Evolutionary conservation across 768 basidiomycete species (phyloP), one percentile per base, ranked within the genome.

Genomic region (Russula foetens): DNA sequence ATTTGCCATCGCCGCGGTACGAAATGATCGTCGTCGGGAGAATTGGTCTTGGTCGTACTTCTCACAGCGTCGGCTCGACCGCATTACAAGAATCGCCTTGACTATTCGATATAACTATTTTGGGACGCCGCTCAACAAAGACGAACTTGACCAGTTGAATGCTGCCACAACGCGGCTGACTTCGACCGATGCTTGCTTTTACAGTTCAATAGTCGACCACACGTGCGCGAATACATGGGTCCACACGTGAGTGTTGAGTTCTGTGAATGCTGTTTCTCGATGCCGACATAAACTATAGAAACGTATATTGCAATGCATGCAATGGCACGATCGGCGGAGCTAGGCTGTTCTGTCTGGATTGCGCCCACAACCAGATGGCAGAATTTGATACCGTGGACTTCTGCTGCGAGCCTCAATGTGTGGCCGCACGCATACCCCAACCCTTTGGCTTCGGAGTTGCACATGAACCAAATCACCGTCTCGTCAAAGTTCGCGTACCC

Each of bases 11-110:
- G 50, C 41, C 0, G 69, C 70, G 8, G 66, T 69, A 3, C 47
- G 56, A 15, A 47, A 60, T 39, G 58, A 67, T 15, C 46, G 73
- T 6, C 67, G 69, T 2, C 60, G 68, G 44, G 51, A 60, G 24
- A 57, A 59, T 1, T 72, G 70, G 69, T 55, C 69, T 1, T 73
- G 71, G 72, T 53, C 66, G 23, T 73, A 67, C 50, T 71, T 74
- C 63, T 47, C 65, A 23, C 69, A 71, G 47, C 67, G 73, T 24
- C 62, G 71, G 9, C 66, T 68, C 53, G 56, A 61, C 19, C 56
- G 72, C 28, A 41, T 59, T 12, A 38, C 67, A 0, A 70, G 69
- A 44, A 64, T 73, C 45, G 60, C 71, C 44, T 63, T 72, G 47
- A 64, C 60, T 33, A 66, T 68, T 29, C 68, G 71, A 5, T 54